Conservation (phyloP, 2,329 filamentous ascomycete genomes). For the Madurella mycetomatis region DNA sequence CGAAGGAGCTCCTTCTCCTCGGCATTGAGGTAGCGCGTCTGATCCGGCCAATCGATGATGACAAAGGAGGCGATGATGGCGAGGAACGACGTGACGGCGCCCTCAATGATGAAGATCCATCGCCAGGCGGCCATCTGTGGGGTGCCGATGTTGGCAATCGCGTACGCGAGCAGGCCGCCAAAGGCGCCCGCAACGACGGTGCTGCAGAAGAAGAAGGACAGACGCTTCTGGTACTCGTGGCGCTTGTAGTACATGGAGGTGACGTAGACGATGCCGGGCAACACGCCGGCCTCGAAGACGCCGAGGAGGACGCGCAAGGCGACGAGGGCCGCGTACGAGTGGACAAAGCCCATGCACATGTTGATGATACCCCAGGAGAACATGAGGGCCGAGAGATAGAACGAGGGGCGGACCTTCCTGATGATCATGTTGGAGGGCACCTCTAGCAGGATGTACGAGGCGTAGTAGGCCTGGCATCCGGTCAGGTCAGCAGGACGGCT, state of each 20-base stretch:
- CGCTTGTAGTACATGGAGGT: slow-evolving; percentile 47
- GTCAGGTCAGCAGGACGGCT: too few species aligned
- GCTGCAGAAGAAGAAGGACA: slow-evolving; percentile 41
- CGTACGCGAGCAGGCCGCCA: slow-evolving; percentile 46
- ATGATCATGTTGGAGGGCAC: slow-evolving; percentile 41
- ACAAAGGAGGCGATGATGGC: slow-evolving; percentile 42
- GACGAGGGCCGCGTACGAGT: slow-evolving; percentile 37
- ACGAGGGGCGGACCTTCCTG: slow-evolving; percentile 35
- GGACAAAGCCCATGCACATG: slow-evolving; percentile 44
- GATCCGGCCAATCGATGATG: slow-evolving; percentile 39
- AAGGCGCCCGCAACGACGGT: slow-evolving; percentile 41
- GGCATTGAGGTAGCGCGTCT: slow-evolving; percentile 35
- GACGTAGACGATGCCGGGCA: slow-evolving; percentile 41
- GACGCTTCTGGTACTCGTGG: slow-evolving; percentile 45
- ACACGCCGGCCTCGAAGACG: slow-evolving; percentile 37
- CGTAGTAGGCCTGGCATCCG: slow-evolving; percentile 27
- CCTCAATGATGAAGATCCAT: slow-evolving; percentile 55
- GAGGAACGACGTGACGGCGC: slow-evolving; percentile 38
- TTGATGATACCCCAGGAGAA: slow-evolving; percentile 44
- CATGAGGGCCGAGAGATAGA: slow-evolving; percentile 37
- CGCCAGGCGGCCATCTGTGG: slow-evolving; percentile 41
- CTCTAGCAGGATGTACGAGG: slow-evolving; percentile 38
- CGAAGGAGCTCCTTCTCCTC: slow-evolving; percentile 40
- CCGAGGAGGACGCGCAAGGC: slow-evolving; percentile 40
- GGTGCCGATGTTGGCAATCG: slow-evolving; percentile 43